Evolutionary conservation across 2,329 filamentous ascomycete species (phyloP).

Genomic region (Magnaporthiopsis incrustans): DNA sequence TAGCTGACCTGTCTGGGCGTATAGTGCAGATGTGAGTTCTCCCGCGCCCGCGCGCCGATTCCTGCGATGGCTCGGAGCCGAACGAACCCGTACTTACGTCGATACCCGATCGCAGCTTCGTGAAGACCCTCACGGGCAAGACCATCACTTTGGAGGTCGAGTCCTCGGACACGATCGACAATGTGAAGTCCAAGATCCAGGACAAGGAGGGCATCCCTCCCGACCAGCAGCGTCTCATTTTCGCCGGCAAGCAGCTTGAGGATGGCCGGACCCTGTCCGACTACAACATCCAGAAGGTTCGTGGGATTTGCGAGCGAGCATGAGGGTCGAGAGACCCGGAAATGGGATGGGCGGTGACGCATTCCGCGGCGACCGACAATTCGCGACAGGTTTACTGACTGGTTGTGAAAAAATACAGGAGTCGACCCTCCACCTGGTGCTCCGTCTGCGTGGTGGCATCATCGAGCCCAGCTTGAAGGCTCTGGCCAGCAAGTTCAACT

Average conservation of each 20-base stretch:
- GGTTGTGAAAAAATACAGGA: conserved; percentile 52
- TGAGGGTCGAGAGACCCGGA: not conserved
- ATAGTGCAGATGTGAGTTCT: conserved; percentile 82
- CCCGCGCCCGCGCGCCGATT: conserved; percentile 14
- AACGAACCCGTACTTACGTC: not conserved
- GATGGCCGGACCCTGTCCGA: conserved; percentile 93
- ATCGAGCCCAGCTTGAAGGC: conserved; percentile 99
- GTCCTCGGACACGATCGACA: conserved; percentile 98
- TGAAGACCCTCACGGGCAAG: conserved; percentile 99
- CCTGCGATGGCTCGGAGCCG: not conserved
- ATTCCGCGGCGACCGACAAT: not conserved
- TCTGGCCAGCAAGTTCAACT: conserved; percentile 99
- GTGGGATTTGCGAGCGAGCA: conserved; percentile 20
- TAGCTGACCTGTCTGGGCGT: conserved; percentile 20
- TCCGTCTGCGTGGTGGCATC: conserved; percentile 98
- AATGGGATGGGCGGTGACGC: not conserved
- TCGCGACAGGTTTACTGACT: conserved; percentile 5
- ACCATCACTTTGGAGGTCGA: conserved; percentile 99
- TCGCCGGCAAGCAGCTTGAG: conserved; percentile 98
- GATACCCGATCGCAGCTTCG: conserved; percentile 61
- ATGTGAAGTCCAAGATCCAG: conserved; percentile 99
- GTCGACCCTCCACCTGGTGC: conserved; percentile 95
- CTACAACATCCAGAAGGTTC: conserved; percentile 99
- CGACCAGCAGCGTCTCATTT: conserved; percentile 97
- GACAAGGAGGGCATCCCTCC: conserved; percentile 99